Evolutionary conservation across 1,139 yeast genomes (phyloP).

Genomic region (Pneumocystis wakefieldiae): DNA sequence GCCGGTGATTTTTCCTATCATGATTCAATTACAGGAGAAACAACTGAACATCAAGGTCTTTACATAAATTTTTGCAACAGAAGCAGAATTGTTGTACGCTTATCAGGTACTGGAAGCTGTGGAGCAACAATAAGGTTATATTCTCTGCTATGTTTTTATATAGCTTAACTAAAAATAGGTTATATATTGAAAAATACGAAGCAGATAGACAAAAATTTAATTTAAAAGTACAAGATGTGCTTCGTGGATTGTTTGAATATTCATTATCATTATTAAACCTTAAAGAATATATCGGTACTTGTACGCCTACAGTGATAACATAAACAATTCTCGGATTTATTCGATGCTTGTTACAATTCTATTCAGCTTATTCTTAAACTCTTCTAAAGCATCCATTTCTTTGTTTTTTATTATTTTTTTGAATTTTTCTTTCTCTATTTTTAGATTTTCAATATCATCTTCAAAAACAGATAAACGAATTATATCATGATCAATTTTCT

Average conservation of each 20-base stretch:
- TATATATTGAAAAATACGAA: not conserved
- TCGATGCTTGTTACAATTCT: not conserved
- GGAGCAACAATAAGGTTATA: slow-evolving; percentile 95
- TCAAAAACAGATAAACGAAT: not conserved
- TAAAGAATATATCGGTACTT: not conserved
- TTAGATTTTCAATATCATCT: not conserved
- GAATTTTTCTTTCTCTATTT: not conserved
- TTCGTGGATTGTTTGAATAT: not conserved
- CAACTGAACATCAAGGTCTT: slow-evolving; percentile 82
- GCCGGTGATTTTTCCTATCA: slow-evolving; percentile 87
- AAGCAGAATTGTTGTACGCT: slow-evolving; percentile 71
- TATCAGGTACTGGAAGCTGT: slow-evolving; percentile 94
- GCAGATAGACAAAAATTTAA: not conserved
- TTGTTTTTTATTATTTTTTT: not conserved
- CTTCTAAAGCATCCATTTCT: not conserved
- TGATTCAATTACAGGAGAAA: slow-evolving; percentile 78
- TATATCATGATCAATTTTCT: not conserved
- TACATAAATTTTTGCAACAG: slow-evolving; percentile 72
- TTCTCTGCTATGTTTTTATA: slow-evolving; percentile 23
- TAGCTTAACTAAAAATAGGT: not conserved
- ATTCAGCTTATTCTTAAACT: not conserved
- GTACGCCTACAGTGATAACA: not conserved
- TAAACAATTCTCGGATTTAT: not conserved
- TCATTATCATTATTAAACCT: not conserved
- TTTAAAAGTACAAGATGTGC: not conserved